Evolutionary conservation across 495 filamentous ascomycete species (phyloP).

Genomic region (Penicillium psychrofluorescens): DNA sequence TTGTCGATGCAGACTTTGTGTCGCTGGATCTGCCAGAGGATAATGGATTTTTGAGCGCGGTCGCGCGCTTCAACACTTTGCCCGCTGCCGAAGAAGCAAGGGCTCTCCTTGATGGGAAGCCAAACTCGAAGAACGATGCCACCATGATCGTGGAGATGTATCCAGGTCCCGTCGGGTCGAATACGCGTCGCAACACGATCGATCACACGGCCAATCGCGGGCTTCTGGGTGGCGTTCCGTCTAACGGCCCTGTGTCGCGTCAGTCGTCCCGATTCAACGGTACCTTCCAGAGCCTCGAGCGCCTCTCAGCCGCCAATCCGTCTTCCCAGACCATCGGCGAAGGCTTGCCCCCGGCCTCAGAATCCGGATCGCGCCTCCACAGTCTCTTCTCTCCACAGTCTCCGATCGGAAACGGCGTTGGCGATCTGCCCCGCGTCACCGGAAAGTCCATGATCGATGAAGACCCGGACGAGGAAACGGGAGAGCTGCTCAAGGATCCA

Average conservation of each 20-base stretch:
- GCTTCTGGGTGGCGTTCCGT: constrained; percentile 47
- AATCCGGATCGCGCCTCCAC: constrained; percentile 57
- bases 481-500: constrained; percentile 74
- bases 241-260: constrained; percentile 50
- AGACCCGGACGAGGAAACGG: constrained; percentile 79
- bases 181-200: constrained; percentile 50
- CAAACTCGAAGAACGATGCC: constrained; percentile 64
- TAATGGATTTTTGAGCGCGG: constrained; percentile 62
- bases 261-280: constrained; percentile 73
- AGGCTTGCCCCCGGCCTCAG: constrained; percentile 51
- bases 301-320: constrained; percentile 58
- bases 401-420: constrained; percentile 67
- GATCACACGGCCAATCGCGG: constrained; percentile 48
- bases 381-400: constrained; percentile 79
- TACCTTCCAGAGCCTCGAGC: constrained; percentile 66
- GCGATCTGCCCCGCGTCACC: constrained; percentile 60
- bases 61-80: constrained; percentile 66
- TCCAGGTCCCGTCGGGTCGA: constrained; percentile 33
- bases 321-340: constrained; percentile 44
- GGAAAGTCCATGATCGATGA: constrained; percentile 84
- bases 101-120: constrained; percentile 71
- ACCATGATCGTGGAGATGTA: constrained; percentile 75
- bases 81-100: constrained; percentile 71
- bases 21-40: constrained; percentile 59
- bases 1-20: constrained; percentile 67